These are phyloP conservation scores for Plasmodium coatneyi DNA, from an alignment of 169 alveolate species.

Conservation along the genomic window DNA sequence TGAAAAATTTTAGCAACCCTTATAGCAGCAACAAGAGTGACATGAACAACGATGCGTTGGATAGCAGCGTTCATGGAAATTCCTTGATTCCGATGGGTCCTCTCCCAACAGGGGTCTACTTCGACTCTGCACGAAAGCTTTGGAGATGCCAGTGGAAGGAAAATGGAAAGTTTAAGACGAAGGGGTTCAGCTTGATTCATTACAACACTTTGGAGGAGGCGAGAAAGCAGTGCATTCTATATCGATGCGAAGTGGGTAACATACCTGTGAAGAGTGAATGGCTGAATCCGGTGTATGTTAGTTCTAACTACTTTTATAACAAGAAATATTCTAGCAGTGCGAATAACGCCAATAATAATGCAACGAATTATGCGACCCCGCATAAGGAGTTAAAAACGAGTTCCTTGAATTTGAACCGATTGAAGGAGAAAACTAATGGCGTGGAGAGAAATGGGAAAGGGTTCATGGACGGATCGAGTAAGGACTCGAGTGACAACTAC, in stretches of 20 bases:
- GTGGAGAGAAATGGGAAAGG: neutral
- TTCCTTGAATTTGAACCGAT: constrained; percentile 29
- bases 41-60: neutral
- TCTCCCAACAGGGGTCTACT: constrained; percentile 90
- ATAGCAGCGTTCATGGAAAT: constrained; percentile 66
- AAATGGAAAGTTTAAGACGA: constrained; percentile 90
- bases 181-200: constrained; percentile 88
- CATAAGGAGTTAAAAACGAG: constrained; percentile 59
- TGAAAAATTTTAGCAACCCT: constrained; percentile 21
- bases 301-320: constrained; percentile 21
- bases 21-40: constrained; percentile 18
- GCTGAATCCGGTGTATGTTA: constrained; percentile 84
- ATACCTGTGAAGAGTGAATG: constrained; percentile 89
- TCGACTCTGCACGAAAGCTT: constrained; percentile 89
- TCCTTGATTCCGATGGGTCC: constrained; percentile 87
- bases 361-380: neutral
- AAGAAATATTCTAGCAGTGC: constrained; percentile 48
- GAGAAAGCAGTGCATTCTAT: constrained; percentile 87
- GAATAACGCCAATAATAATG: neutral
- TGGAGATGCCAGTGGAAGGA: constrained; percentile 94
- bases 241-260: constrained; percentile 89
- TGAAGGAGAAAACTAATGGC: constrained; percentile 35
- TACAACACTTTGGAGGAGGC: constrained; percentile 89
- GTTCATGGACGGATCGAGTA: constrained; percentile 51
- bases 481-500: constrained; percentile 44